Base-by-base conservation (phyloP, 2,329 filamentous ascomycete species). In the Nemania serpens region DNA sequence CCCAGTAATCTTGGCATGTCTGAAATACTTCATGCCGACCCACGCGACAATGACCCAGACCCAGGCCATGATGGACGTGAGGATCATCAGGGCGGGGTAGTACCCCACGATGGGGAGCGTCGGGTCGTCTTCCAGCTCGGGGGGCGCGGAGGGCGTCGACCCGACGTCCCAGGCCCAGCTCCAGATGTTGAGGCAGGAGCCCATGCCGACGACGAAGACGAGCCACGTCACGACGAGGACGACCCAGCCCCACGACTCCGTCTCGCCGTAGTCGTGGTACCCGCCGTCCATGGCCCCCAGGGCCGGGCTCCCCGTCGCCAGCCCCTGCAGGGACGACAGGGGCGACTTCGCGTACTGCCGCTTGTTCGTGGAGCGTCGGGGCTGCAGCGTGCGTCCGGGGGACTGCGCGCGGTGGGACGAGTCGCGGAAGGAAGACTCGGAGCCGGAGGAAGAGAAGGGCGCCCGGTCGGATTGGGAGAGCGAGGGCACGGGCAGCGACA, bases 1-100 rank as follows among this genome's bases (percentile, higher is more conserved):
- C 34, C 83, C 83, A 58, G 80, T 85, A 61, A 98, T 96, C 79
- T 97, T 97, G 36, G 95, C 94, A 81, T 99, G 95, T 69, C 93
- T 88, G 74, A 99, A 99, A 76, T 98, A 98, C 75, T 99, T 99
- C 94, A 99, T 98, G 22, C 95, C 95, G 50, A 98, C 89, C 95
- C 95, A 99, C 11, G 96, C 95, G 59, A 96, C 88, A 12, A 97
- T 87, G 17, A 98, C 95, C 95, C 95, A 99, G 5, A 98, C 92
- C 95, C 95, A 99, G 17, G 93, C 93, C 91, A 99, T 97, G 29
- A 99, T 91, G 49, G 88, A 89, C 3, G 94, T 97, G 68, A 98
- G 80, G 60, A 98, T 95, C 66, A 98, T 91, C 71, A 99, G 79
- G 11, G 93, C 92, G 22, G 95, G 95, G 77, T 99, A 99, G 76